Percentiles rank a stretch among this genome's conserved stretches.
Evolutionary conservation across 768 basidiomycete genomes (phyloP).

Genomic region (Suillus fuscotomentosus): DNA sequence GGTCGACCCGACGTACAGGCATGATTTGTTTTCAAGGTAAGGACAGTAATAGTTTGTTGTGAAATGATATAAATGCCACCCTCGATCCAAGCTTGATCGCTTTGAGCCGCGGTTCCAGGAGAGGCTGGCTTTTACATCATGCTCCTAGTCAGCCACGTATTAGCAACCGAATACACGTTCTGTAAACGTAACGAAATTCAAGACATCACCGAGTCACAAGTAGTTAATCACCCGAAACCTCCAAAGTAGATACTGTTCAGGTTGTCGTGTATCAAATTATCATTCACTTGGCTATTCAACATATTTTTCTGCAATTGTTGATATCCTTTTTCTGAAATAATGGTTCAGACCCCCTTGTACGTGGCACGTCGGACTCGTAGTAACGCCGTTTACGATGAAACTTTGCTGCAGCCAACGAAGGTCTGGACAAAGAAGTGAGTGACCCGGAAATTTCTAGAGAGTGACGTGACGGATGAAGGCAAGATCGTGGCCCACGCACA

Average conservation of each 20-base stretch:
- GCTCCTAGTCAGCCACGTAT: background rate
- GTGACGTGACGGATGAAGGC: constrained; percentile 5
- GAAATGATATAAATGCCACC: background rate
- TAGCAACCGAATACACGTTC: background rate
- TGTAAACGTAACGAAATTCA: background rate
- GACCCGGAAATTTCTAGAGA: constrained; percentile 2
- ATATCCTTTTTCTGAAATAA: background rate
- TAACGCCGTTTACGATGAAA: background rate
- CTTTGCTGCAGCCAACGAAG: background rate
- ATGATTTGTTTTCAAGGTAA: constrained; percentile 2
- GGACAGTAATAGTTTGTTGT: constrained; percentile 4
- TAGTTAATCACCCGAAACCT: background rate
- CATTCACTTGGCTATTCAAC: background rate
- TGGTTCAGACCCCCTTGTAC: background rate
- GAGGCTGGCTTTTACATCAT: constrained; percentile 7
- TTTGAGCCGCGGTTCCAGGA: background rate
- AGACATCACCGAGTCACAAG: background rate
- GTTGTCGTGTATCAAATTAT: background rate
- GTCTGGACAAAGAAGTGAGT: background rate
- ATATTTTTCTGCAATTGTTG: background rate
- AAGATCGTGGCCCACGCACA: constrained; percentile 5
- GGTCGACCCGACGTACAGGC: background rate
- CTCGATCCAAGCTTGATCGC: background rate
- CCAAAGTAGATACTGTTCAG: background rate
- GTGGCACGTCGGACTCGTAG: too few species aligned